These are phyloP conservation scores for Fusarium irregulare DNA, from an alignment of 2,329 filamentous ascomycete genomes.

Conservation along the genomic window DNA sequence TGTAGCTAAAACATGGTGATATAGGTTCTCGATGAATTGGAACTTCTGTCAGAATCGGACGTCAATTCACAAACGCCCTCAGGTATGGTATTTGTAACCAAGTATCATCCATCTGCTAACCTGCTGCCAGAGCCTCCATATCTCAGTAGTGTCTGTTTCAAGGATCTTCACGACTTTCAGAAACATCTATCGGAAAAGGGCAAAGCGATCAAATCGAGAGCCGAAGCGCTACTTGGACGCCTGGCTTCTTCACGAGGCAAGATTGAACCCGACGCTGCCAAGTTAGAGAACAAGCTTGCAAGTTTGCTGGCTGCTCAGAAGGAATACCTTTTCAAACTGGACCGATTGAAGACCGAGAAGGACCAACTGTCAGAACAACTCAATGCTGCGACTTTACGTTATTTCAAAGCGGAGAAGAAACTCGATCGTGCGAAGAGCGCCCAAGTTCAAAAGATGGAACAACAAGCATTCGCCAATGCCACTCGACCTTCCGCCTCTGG, in stretches of 20 bases:
- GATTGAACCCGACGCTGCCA: slow-evolving; percentile 74
- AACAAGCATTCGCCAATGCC: slow-evolving; percentile 81
- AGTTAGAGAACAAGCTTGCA: slow-evolving; percentile 80
- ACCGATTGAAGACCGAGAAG: slow-evolving; percentile 80
- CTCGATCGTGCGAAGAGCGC: slow-evolving; percentile 88
- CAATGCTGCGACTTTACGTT: slow-evolving; percentile 88
- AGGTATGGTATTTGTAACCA: slow-evolving; percentile 40
- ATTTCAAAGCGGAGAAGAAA: slow-evolving; percentile 95
- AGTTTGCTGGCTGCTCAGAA: slow-evolving; percentile 85
- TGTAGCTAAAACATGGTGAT: slow-evolving; percentile 22
- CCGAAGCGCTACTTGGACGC: slow-evolving; percentile 74
- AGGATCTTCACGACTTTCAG: slow-evolving; percentile 78
- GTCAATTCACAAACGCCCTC: slow-evolving; percentile 39
- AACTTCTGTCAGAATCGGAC: slow-evolving; percentile 65
- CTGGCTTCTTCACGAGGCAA: slow-evolving; percentile 64
- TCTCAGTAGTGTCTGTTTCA: slow-evolving; percentile 69
- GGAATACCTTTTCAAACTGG: slow-evolving; percentile 78
- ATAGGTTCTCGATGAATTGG: slow-evolving; percentile 73
- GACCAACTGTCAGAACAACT: slow-evolving; percentile 87
- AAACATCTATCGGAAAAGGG: slow-evolving; percentile 82
- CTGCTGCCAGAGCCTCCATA: slow-evolving; percentile 63
- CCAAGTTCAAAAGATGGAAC: slow-evolving; percentile 91
- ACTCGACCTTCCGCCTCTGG: slow-evolving; percentile 58
- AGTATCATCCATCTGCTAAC: slow-evolving; percentile 23
- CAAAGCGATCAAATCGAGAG: slow-evolving; percentile 78